A percentile compares a stretch with the other conserved stretches of the same genome.
phyloP scores from a whole-genome alignment of 164 flowering plant species.

The Annona squamosa region DNA sequence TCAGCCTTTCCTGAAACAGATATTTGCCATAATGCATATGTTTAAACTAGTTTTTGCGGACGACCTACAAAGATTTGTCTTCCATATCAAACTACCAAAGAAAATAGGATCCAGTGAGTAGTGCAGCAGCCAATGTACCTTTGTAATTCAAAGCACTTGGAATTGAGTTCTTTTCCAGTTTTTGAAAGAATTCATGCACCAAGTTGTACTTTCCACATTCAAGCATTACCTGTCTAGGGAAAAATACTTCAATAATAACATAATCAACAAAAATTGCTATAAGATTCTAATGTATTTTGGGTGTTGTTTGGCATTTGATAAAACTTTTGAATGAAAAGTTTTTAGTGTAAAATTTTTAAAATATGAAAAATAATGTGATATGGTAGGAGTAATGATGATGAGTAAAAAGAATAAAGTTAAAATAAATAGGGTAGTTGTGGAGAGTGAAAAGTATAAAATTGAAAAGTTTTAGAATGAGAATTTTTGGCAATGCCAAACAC shows the following conservation, averaged over 20 bases:
- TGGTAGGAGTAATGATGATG: no score
- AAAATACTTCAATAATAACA: neutral
- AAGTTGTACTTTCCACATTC: conserved; percentile 78
- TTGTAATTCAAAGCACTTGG: conserved; percentile 79
- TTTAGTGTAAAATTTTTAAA: no score
- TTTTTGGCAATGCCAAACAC: no score
- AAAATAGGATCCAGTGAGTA: neutral
- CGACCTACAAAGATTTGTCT: neutral
- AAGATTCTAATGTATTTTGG: no score
- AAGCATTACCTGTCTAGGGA: conserved; percentile 61
- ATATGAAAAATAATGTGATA: no score
- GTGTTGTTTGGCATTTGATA: no score
- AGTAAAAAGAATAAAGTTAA: no score
- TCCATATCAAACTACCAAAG: neutral
- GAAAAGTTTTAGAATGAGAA: no score
- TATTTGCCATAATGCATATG: neutral
- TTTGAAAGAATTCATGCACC: conserved; percentile 81
- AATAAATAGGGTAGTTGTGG: no score
- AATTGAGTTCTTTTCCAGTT: conserved; percentile 50
- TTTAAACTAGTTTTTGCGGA: neutral
- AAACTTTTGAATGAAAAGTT: no score
- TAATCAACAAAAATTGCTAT: no score
- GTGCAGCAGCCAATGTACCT: conserved; percentile 35
- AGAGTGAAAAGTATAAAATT: no score
- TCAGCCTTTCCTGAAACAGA: neutral